Conservation (phyloP, 257 asterid genomes). For the Solanum pinnatisectum region DNA sequence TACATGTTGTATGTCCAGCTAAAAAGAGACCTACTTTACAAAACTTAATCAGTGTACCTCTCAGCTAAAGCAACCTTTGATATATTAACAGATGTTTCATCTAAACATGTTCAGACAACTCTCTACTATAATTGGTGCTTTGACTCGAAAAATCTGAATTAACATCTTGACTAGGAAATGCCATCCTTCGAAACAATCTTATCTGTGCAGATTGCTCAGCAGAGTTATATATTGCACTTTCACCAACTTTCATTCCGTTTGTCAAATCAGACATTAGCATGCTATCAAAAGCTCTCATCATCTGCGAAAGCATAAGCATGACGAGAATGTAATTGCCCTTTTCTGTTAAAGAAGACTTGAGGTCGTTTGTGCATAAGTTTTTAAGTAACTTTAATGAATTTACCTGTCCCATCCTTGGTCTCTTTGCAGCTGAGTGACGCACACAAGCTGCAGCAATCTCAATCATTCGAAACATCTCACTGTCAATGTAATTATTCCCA, state of each 20-base stretch:
- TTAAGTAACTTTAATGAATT: not conserved
- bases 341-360: not conserved
- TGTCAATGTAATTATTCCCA: slow-evolving; percentile 37
- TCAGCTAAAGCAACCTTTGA: not conserved
- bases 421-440: slow-evolving; percentile 74
- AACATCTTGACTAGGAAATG: slow-evolving; percentile 59
- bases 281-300: slow-evolving; percentile 72
- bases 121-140: slow-evolving; percentile 18
- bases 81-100: not conserved
- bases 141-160: slow-evolving; percentile 61
- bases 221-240: slow-evolving; percentile 60
- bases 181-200: slow-evolving; percentile 73
- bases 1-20: slow-evolving; percentile 8
- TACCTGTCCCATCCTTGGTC: slow-evolving; percentile 96
- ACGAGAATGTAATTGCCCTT: not conserved
- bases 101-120: not conserved
- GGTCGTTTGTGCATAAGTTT: accelerated
- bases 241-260: slow-evolving; percentile 84
- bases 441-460: slow-evolving; percentile 95
- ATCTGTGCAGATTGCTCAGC: slow-evolving; percentile 79
- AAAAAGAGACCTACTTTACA: slow-evolving; percentile 15
- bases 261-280: slow-evolving; percentile 56
- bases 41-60: slow-evolving; percentile 15
- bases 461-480: slow-evolving; percentile 58
- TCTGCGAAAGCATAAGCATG: slow-evolving; percentile 24